These are phyloP conservation scores for Pharus latifolius DNA, from an alignment of 176 grass and related monocot genomes.

Conservation along the genomic window DNA sequence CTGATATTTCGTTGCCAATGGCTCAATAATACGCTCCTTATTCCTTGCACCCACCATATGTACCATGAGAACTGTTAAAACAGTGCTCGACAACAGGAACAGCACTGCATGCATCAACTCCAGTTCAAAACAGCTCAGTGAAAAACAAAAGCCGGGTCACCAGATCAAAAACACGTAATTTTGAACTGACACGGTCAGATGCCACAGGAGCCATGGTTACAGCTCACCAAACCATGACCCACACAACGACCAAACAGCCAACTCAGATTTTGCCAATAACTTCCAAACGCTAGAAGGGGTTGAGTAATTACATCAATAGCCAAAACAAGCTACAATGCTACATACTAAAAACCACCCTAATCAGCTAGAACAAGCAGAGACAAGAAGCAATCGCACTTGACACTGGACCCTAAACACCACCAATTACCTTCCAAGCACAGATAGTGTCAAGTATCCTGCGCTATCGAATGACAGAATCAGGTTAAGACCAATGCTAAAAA, in stretches of 20 bases:
- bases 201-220: not conserved
- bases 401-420: constrained; percentile 31
- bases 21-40: not conserved
- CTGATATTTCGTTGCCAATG: not conserved
- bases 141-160: constrained; percentile 15
- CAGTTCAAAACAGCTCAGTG: not conserved
- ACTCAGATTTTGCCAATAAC: not conserved
- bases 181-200: not conserved
- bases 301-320: constrained; percentile 36
- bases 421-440: not conserved
- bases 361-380: constrained; percentile 14
- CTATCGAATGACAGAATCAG: not conserved
- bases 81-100: not conserved
- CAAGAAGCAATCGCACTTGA: constrained; percentile 28
- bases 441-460: not conserved
- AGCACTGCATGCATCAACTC: constrained; percentile 1
- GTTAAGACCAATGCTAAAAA: constrained; percentile 18
- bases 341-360: constrained; percentile 28
- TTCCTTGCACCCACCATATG: not conserved
- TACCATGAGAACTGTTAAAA: not conserved
- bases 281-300: not conserved
- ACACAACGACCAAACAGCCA: not conserved
- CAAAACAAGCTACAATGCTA: not conserved
- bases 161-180: not conserved
- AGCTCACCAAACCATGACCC: not conserved